Evolutionary conservation across 768 basidiomycete genomes (phyloP).

Genomic region (Dioszegia crocea): DNA sequence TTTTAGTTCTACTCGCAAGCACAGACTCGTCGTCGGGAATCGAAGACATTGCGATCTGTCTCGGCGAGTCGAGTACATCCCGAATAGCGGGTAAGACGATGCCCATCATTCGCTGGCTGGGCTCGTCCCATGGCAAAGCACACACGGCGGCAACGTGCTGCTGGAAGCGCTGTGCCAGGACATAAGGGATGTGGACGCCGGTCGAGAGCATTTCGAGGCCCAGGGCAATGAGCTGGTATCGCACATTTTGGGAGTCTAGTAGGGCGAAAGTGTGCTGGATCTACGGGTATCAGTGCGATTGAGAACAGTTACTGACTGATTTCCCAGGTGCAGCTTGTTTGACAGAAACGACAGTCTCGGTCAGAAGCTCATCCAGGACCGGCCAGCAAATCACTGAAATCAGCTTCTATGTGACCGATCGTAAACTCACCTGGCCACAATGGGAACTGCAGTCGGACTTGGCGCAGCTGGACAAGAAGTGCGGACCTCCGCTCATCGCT

Average conservation of each 20-base stretch:
- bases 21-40: neutral
- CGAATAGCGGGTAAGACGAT: constrained; percentile 27
- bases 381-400: constrained; percentile 33
- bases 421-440: constrained; percentile 24
- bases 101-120: constrained; percentile 15
- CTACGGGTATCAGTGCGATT: constrained; percentile 11
- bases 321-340: constrained; percentile 16
- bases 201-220: constrained; percentile 30
- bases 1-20: constrained; percentile 8
- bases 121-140: constrained; percentile 21
- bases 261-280: constrained; percentile 23
- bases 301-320: constrained; percentile 27
- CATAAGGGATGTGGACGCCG: constrained; percentile 21
- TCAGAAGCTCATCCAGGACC: constrained; percentile 31
- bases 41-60: constrained; percentile 2
- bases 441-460: constrained; percentile 12
- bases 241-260: constrained; percentile 27
- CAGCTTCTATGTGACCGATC: neutral
- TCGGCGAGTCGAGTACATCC: constrained; percentile 25
- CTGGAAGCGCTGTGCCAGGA: constrained; percentile 28
- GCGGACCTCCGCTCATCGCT: constrained; percentile 29
- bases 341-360: constrained; percentile 20
- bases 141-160: constrained; percentile 36
- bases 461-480: constrained; percentile 14
- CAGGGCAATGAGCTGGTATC: constrained; percentile 20